Conservation (phyloP, 1,139 yeast species). For the Candida albicans region DNA sequence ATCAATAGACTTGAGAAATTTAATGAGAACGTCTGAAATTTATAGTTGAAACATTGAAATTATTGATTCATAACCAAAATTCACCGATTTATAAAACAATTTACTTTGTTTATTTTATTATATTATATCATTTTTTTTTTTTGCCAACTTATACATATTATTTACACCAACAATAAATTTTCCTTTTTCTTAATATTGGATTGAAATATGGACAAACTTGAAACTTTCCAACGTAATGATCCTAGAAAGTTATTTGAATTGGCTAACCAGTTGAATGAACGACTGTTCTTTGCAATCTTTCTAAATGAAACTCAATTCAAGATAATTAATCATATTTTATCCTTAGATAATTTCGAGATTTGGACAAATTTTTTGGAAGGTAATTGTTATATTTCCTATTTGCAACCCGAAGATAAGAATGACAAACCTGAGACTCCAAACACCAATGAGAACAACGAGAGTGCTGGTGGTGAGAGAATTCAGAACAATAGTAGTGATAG, state of each 20-base stretch:
- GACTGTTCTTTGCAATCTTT: slow-evolving; percentile 56
- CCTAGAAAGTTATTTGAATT: slow-evolving; percentile 41
- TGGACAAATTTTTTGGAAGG: slow-evolving; percentile 61
- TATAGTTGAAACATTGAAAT: no score
- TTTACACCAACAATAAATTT: not conserved
- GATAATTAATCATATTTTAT: slow-evolving; percentile 46
- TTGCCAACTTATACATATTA: not conserved
- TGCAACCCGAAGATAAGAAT: slow-evolving; percentile 3
- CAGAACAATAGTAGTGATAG: slow-evolving; percentile 8
- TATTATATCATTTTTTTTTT: not conserved
- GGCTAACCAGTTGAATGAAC: slow-evolving; percentile 47
- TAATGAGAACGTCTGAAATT: no score
- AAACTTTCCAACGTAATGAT: slow-evolving; percentile 45
- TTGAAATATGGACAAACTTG: slow-evolving; percentile 39
- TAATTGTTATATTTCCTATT: slow-evolving; percentile 35
- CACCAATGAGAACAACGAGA: slow-evolving; percentile 9
- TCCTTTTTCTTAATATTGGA: not conserved
- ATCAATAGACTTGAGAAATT: no score
- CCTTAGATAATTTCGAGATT: slow-evolving; percentile 30
- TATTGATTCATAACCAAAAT: no score
- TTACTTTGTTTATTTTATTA: not conserved
- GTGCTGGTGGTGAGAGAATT: slow-evolving; percentile 13
- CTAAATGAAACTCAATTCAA: slow-evolving; percentile 63
- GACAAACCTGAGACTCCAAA: slow-evolving; percentile 8
- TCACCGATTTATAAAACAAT: no score